Percentiles rank a stretch among this genome's conserved stretches.
phyloP scores from a whole-genome alignment of 1,284 basidiomycete species.

The Ustilago curta region DNA sequence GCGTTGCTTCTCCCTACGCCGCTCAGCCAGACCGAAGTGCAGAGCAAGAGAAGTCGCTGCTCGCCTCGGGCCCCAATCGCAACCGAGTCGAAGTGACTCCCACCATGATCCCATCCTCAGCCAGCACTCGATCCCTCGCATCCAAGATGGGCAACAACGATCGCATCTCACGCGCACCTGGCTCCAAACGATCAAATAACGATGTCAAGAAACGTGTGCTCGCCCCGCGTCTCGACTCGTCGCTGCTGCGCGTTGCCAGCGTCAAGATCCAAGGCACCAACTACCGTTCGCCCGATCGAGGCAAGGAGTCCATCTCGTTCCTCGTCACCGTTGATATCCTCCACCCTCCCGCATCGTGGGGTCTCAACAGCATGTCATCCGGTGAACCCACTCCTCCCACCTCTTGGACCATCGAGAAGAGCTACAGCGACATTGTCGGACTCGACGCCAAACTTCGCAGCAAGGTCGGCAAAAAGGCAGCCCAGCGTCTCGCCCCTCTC shows the following conservation, averaged over 20 bases:
- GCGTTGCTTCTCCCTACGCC: conserved; percentile 28
- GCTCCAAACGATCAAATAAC: conserved; percentile 37
- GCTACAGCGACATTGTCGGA: conserved; percentile 87
- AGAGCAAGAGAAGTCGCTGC: conserved; percentile 41
- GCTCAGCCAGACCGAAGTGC: conserved; percentile 16
- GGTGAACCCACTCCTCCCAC: conserved; percentile 75
- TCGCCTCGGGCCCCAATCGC: conserved; percentile 48
- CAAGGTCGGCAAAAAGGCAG: conserved; percentile 77
- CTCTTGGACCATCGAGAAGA: conserved; percentile 91
- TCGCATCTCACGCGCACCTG: conserved; percentile 16
- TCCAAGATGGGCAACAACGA: conserved; percentile 37
- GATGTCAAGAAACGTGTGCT: conserved; percentile 34
- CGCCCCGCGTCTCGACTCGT: conserved; percentile 58
- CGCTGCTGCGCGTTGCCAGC: conserved; percentile 53
- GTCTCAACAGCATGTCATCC: conserved; percentile 69
- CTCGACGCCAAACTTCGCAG: conserved; percentile 77
- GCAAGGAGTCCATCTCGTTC: conserved; percentile 87
- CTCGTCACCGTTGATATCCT: conserved; percentile 72
- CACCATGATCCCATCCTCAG: conserved; percentile 43
- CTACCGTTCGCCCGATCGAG: conserved; percentile 84
- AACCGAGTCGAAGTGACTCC: conserved; percentile 38
- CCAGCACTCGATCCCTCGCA: conserved; percentile 45
- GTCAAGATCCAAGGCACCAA: conserved; percentile 73
- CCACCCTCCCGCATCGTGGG: conserved; percentile 60
- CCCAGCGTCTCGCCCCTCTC: conserved; percentile 79